These are phyloP conservation scores for Aureobasidium sp. DNA, from an alignment of 2,329 filamentous ascomycete species.

Conservation along the genomic window DNA sequence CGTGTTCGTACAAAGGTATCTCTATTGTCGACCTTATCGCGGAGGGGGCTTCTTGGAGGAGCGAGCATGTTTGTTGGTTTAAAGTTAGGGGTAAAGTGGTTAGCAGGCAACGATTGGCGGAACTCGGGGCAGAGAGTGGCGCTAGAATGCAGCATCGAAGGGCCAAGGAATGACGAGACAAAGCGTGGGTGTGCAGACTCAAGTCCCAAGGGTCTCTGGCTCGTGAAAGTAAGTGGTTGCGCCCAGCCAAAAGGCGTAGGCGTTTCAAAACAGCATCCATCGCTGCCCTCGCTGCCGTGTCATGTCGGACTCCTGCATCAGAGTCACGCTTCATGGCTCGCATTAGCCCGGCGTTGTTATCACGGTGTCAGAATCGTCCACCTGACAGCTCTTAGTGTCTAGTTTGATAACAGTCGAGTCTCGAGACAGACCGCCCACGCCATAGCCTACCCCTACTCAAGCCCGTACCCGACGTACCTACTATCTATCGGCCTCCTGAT, in stretches of 20 bases:
- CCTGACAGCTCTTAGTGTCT: slow-evolving; percentile 10
- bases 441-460: background rate
- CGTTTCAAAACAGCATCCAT: slow-evolving; percentile 14
- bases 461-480: background rate
- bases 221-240: background rate
- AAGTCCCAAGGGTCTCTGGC: background rate
- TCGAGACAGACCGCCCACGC: slow-evolving; percentile 11
- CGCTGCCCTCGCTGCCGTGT: background rate
- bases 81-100: background rate
- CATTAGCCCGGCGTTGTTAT: slow-evolving; percentile 2
- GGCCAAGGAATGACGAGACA: background rate
- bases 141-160: background rate
- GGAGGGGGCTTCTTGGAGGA: background rate
- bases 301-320: background rate
- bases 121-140: background rate
- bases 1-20: background rate
- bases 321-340: slow-evolving; percentile 8
- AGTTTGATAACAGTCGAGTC: slow-evolving; percentile 5
- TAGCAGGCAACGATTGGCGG: background rate
- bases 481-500: slow-evolving; percentile 1
- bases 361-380: slow-evolving; percentile 7
- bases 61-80: background rate
- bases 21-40: background rate
- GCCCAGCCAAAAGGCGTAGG: background rate
- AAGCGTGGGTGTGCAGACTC: background rate